Percentiles rank a stretch among this genome's conserved stretches.
These are phyloP conservation scores for Aspergillus candidus DNA, from an alignment of 2,329 filamentous ascomycete species.

Conservation along the genomic window DNA sequence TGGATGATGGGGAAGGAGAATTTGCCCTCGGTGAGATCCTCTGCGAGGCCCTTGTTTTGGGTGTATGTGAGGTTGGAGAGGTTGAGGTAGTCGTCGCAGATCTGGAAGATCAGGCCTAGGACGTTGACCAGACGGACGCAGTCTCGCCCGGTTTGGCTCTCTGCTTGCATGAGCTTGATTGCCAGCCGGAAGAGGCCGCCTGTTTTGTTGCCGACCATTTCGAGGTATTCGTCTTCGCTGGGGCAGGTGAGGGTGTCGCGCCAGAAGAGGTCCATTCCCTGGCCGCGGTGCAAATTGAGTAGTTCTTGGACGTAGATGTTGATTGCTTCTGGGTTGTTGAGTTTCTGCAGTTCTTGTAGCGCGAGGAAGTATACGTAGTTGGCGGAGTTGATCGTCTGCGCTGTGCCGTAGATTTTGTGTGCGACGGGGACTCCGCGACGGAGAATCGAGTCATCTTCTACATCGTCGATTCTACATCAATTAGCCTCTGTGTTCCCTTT, in stretches of 20 bases:
- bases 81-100: constrained; percentile 76
- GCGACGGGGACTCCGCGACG: constrained; percentile 45
- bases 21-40: constrained; percentile 95
- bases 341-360: constrained; percentile 36
- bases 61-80: constrained; percentile 67
- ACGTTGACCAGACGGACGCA: constrained; percentile 61
- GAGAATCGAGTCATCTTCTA: constrained; percentile 45
- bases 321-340: constrained; percentile 37
- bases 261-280: constrained; percentile 47
- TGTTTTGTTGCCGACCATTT: constrained; percentile 47
- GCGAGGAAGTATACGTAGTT: constrained; percentile 46
- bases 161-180: constrained; percentile 42
- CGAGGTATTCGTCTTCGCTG: constrained; percentile 43
- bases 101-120: constrained; percentile 43
- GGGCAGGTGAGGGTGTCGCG: constrained; percentile 42
- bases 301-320: constrained; percentile 42
- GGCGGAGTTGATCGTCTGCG: constrained; percentile 49
- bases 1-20: constrained; percentile 96
- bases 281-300: constrained; percentile 43
- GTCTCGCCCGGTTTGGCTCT: constrained; percentile 35
- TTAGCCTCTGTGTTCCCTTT: neutral
- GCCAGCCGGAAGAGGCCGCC: constrained; percentile 44
- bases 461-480: constrained; percentile 41
- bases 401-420: constrained; percentile 45
- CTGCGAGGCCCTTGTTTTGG: constrained; percentile 85